Evolutionary conservation across 2,329 filamentous ascomycete genomes (phyloP).

Genomic region (Colletotrichum filicis): DNA sequence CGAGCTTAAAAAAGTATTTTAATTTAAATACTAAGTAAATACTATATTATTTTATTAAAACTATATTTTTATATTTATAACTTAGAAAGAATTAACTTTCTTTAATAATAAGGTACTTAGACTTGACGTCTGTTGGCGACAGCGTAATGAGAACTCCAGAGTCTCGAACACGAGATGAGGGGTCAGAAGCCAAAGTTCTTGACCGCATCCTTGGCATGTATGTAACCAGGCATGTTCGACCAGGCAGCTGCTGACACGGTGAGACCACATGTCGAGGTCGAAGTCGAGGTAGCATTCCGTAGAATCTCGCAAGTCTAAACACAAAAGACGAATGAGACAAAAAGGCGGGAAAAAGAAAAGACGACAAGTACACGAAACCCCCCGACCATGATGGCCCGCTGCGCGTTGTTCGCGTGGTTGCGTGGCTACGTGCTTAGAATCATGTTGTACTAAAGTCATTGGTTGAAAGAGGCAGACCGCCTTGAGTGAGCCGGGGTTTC

Average conservation of each 20-base stretch:
- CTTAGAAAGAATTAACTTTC: no score
- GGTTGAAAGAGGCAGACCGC: constrained; percentile 1
- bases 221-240: constrained; percentile 13
- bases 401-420: not conserved
- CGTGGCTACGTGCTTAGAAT: constrained; percentile 3
- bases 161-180: not conserved
- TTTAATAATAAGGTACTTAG: no score
- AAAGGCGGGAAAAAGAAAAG: not conserved
- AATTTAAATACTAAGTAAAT: no score
- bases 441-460: constrained; percentile 8
- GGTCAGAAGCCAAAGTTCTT: not conserved
- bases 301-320: not conserved
- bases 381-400: not conserved
- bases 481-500: constrained; percentile 18
- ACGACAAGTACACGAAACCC: no score
- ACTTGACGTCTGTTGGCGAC: not conserved
- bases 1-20: no score
- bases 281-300: not conserved
- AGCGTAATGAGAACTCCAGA: not conserved
- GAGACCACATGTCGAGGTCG: not conserved
- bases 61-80: no score
- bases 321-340: not conserved
- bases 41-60: no score
- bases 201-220: constrained; percentile 24
- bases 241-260: not conserved